Evolutionary conservation across 2,329 filamentous ascomycete species (phyloP), one percentile per base, ranked within the genome.

Genomic region (Dactylella cylindrospora): DNA sequence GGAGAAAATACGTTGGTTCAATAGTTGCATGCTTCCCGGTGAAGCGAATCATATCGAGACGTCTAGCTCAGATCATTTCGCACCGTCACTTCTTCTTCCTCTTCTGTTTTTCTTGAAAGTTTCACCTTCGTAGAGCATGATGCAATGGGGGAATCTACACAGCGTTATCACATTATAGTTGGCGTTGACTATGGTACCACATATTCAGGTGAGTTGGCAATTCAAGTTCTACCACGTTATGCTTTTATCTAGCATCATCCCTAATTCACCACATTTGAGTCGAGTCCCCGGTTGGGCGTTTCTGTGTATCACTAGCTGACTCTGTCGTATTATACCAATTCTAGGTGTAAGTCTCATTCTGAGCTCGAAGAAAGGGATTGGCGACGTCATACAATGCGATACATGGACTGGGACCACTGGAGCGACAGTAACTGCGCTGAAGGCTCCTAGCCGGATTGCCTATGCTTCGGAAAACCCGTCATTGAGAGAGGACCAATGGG

Each of bases 141-240:
- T n/a, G n/a, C n/a, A n/a, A n/a, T n/a, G n/a, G n/a, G n/a, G n/a
- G n/a, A n/a, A n/a, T n/a, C n/a, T 23, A 2, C 28, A 12, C 13
- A 22, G 29, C 28, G 43, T 10, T 22, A 46, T 46, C 43, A 35
- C 28, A 17, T 46, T 23, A 32, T 46, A 3, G 43, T 46, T 12
- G 43, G 43, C 2, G 29, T 46, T 31, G 43, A 46, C 22, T 46
- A 35, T 25, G 43, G 43, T 13, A 46, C 43, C 28, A 35, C 43
- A 3, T 46, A 46, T 20, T 46, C 43, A 46, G 43, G 43, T 35
- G 26, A 20, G n/a, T n/a, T n/a, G 17, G 17, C 26, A 13, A 19
- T 32, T 15, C 25, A n/a, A n/a, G n/a, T n/a, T n/a, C n/a, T n/a
- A n/a, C n/a, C n/a, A n/a, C n/a, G n/a, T n/a, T n/a, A n/a, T n/a